Conservation (phyloP, 164 flowering plant genomes). For the Stephania cephalantha region DNA sequence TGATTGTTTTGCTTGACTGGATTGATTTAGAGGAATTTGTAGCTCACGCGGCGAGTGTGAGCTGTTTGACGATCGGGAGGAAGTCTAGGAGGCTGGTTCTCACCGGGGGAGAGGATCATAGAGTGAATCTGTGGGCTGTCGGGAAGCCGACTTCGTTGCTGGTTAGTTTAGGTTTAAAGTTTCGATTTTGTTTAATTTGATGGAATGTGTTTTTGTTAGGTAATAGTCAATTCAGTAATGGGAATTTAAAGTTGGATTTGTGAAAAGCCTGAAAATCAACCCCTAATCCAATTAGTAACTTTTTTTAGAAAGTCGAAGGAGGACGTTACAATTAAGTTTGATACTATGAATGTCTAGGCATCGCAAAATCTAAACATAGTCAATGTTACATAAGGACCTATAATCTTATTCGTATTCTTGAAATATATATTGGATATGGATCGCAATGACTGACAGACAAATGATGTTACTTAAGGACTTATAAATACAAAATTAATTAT, state of each 20-base stretch:
- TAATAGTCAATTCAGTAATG: neutral
- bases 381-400: too few relatives aligned
- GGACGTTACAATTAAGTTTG: too few relatives aligned
- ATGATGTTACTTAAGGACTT: too few relatives aligned
- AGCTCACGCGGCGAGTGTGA: constrained; percentile 70
- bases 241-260: neutral
- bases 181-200: neutral
- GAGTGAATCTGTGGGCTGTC: constrained; percentile 78
- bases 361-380: too few relatives aligned
- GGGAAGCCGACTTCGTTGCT: constrained; percentile 62
- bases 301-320: too few relatives aligned
- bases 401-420: too few relatives aligned
- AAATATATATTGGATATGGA: too few relatives aligned
- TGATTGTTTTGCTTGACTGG: constrained; percentile 38
- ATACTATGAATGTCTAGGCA: too few relatives aligned
- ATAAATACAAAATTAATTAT: too few relatives aligned
- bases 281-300: neutral
- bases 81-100: constrained; percentile 53
- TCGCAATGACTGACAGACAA: too few relatives aligned
- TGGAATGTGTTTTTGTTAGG: neutral
- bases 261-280: neutral
- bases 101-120: constrained; percentile 88
- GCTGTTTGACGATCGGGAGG: constrained; percentile 69
- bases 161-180: constrained; percentile 35
- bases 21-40: constrained; percentile 66